Evolutionary conservation across 2,329 filamentous ascomycete species (phyloP), one percentile per base, ranked within the genome.

Genomic region (Ophiostoma australiae): DNA sequence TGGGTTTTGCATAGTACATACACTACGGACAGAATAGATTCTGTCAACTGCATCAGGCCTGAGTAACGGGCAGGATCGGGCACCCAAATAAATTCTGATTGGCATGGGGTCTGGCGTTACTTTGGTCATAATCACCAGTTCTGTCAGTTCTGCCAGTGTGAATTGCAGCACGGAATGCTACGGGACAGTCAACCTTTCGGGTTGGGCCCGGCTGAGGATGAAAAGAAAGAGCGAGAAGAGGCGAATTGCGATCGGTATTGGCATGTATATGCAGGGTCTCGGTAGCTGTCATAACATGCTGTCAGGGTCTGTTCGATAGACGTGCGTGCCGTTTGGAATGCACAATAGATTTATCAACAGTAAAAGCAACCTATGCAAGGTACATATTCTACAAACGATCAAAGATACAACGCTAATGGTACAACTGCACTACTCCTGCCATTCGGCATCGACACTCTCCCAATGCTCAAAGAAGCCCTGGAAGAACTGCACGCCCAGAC

Each of bases 381-480:
- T 48, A n/a, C n/a, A n/a, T n/a, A 48, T n/a, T 48, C 17, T 20
- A 48, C 44, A 17, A 20, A 48, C 13, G 13, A 41, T 31, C 13
- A 41, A 13, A 48, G 4, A 48, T 7, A 48, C 44, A 48, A 58
- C 11, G 23, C n/a, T 58, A 15, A 11, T 55, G n/a, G 48, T 23
- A 23, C 48, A 55, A 6, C n/a, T 27, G n/a, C 48, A 55, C 23
- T 63, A 61, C 67, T 69, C 69, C 52, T 76, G 72, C 85, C 95
- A 97, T 81, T 97, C 92, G 67, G 81, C 84, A 80, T 97, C 94
- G 61, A 97, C 90, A 76, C 86, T 84, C 83, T 97, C 93, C 83
- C 90, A 98, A 73, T 90, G 83, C 76, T 97, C 92, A 75, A 97
- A 86, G 80, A 97, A 97, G 1, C 90, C 93, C 83, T 92, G 91